Evolutionary conservation across 768 basidiomycete species (phyloP).

Genomic region (Calocybe gangraenosa): DNA sequence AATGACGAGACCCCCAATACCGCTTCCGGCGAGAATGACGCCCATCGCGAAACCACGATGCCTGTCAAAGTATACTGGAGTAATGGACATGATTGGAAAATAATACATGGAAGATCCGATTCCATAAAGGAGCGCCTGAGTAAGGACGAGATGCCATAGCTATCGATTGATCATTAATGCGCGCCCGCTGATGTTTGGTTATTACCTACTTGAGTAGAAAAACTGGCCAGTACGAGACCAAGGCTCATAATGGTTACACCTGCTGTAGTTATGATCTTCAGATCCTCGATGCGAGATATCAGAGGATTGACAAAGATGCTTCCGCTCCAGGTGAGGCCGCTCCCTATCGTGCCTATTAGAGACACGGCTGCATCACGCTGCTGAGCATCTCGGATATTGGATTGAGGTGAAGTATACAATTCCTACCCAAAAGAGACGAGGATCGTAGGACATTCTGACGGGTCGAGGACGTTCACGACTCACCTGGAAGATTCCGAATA

Average conservation of each 20-base stretch:
- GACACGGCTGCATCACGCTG: constrained; percentile 37
- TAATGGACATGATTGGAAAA: constrained; percentile 38
- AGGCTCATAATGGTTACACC: constrained; percentile 38
- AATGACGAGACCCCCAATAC: constrained; percentile 40
- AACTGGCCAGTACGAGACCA: constrained; percentile 37
- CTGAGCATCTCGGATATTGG: constrained; percentile 28
- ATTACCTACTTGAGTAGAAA: constrained; percentile 26
- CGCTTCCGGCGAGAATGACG: constrained; percentile 34
- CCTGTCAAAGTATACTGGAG: constrained; percentile 38
- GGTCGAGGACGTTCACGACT: constrained; percentile 1
- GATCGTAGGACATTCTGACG: constrained; percentile 23
- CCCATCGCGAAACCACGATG: constrained; percentile 44
- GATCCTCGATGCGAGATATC: constrained; percentile 27
- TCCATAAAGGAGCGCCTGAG: constrained; percentile 38
- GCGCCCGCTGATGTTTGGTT: too few relatives aligned
- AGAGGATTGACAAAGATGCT: constrained; percentile 39
- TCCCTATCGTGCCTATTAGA: constrained; percentile 38
- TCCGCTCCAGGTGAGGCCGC: constrained; percentile 43
- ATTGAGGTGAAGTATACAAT: constrained; percentile 35
- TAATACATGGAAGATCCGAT: constrained; percentile 40
- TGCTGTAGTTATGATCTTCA: constrained; percentile 23
- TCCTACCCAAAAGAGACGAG: constrained; percentile 42
- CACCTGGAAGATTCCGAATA: constrained; percentile 42
- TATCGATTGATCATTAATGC: too few relatives aligned
- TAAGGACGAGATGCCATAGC: constrained; percentile 41